phyloP scores from a whole-genome alignment of 2,329 filamentous ascomycete species.

The Fusarium caatingaense region DNA sequence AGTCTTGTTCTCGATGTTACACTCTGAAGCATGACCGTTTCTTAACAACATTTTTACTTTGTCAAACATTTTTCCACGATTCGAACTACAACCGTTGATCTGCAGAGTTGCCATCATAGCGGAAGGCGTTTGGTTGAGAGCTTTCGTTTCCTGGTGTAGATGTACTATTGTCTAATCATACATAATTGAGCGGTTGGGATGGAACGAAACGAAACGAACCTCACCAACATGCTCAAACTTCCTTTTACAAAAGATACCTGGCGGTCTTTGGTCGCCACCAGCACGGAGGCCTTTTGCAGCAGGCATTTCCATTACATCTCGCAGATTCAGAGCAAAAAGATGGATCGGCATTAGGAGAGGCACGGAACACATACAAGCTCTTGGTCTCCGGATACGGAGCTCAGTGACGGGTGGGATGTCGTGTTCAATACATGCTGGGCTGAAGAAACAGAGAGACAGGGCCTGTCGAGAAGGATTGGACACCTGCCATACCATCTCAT shows the following conservation, averaged over 20 bases:
- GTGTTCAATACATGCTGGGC: constrained; percentile 28
- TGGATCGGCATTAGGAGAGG: constrained; percentile 44
- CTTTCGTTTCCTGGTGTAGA: constrained; percentile 62
- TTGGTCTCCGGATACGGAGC: constrained; percentile 36
- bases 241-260: constrained; percentile 39
- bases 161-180: constrained; percentile 65
- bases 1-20: constrained; percentile 96
- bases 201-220: constrained; percentile 40
- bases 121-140: constrained; percentile 66
- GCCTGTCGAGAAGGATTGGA: background rate
- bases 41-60: constrained; percentile 48
- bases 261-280: constrained; percentile 31
- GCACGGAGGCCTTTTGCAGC: constrained; percentile 40
- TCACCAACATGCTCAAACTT: constrained; percentile 40
- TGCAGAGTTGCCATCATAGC: constrained; percentile 61
- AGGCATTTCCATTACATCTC: constrained; percentile 49
- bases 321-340: constrained; percentile 50
- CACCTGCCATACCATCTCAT: constrained; percentile 16
- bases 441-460: constrained; percentile 20
- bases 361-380: constrained; percentile 38
- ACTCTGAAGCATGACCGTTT: constrained; percentile 63
- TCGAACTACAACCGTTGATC: constrained; percentile 51
- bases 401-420: constrained; percentile 29
- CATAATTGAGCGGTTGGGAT: constrained; percentile 53
- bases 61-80: constrained; percentile 46